phyloP scores from a whole-genome alignment of 2,329 filamentous ascomycete species.

The Penicillium sumatraense region DNA sequence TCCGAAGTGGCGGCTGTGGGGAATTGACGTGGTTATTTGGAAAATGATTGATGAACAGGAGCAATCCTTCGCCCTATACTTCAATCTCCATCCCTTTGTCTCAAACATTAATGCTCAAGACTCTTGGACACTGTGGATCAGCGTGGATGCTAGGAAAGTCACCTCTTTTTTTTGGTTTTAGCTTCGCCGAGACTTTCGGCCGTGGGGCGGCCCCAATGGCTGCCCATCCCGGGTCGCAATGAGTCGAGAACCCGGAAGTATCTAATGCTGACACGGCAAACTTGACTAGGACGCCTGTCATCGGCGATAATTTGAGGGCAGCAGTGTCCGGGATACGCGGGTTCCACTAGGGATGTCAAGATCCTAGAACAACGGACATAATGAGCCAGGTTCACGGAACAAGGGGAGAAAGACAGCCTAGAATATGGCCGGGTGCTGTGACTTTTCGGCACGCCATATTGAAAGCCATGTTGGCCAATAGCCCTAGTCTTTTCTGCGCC shows the following conservation, averaged over 20 bases:
- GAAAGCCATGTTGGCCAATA: conserved; percentile 15
- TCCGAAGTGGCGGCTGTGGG: conserved; percentile 4
- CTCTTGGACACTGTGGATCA: conserved; percentile 13
- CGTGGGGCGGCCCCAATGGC: conserved; percentile 13
- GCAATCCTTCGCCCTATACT: too few species aligned
- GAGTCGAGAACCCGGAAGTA: conserved; percentile 1
- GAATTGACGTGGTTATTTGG: background rate
- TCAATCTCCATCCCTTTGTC: conserved; percentile 10
- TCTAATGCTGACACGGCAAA: conserved; percentile 5
- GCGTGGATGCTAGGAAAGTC: conserved; percentile 8
- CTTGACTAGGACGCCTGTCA: conserved; percentile 3
- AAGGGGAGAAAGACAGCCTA: conserved; percentile 12
- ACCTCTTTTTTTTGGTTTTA: too few species aligned
- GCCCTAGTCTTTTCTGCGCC: conserved; percentile 1
- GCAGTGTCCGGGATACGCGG: background rate
- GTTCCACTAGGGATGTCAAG: conserved; percentile 11
- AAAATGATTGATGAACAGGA: background rate
- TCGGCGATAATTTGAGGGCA: conserved; percentile 2
- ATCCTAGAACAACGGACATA: conserved; percentile 28
- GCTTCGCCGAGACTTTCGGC: conserved; percentile 1
- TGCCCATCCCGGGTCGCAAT: conserved; percentile 7
- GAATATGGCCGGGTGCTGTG: conserved; percentile 13
- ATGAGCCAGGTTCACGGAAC: conserved; percentile 17
- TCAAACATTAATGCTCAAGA: conserved; percentile 13
- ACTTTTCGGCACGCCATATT: conserved; percentile 4